Base-by-base conservation (phyloP, 768 basidiomycete genomes). In the Paxillus ammoniavirescens region DNA sequence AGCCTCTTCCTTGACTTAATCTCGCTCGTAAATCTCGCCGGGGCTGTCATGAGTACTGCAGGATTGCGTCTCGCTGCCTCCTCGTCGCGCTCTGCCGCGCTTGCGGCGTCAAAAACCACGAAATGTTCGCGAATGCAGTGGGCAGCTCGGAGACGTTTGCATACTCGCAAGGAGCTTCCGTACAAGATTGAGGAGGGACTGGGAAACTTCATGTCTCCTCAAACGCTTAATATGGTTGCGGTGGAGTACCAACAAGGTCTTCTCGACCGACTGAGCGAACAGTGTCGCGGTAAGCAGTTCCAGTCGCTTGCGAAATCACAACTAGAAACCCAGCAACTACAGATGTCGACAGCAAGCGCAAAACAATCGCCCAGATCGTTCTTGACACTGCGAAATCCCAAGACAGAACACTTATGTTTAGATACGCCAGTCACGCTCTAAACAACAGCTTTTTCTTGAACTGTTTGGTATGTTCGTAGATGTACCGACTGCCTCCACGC, bases 391-490 rank as follows among this genome's bases (percentile, higher is more conserved):
- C 92, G 0, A 62, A 73, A 14, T 72, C 82, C 30, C 81, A 80
- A 41, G 74, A 80, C 21, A 72, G 83, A 49, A 78, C 83, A 1
- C 71, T 95, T 49, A 82, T 83, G 23, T 98, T 94, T 72, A 96
- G 91, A 71, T 93, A 95, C 65, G 93, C 95, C 4, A 89, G 89
- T 58, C 81, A 92, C 44, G 91, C 96, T 5, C 75, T 98, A 56
- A 99, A 98, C 74, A 98, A 97, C 70, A 85, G 86, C 61, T 98
- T 92, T 80, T 98, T 98, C 78, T 79, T 99, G 28, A 81, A 91
- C 59, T 79, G 78, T 53, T 77, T 99, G 37, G 96, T 98, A 68
- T 48, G 93, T 78, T 28, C 23, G 18, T 23, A 47, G 48, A 36
- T 14, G 5, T 15, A 21, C 3, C 14, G 36, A 12, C 52, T 8